Evolutionary conservation across 1,284 basidiomycete species (phyloP).

Genomic region (Puccinia triticina): DNA sequence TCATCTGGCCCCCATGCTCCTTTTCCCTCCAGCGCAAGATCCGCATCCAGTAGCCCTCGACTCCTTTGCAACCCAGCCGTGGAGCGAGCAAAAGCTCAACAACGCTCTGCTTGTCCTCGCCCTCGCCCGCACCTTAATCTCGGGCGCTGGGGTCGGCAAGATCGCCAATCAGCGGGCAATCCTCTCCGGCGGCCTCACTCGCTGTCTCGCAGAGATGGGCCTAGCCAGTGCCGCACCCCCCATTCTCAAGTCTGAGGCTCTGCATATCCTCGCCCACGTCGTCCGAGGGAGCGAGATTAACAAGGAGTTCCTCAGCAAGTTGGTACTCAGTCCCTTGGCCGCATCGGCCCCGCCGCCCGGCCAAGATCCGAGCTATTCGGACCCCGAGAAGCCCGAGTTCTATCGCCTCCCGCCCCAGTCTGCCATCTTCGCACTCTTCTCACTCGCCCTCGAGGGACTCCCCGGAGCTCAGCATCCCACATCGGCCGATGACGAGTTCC

Average conservation of each 20-base stretch:
- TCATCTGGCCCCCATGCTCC: constrained; percentile 76
- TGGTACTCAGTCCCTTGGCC: constrained; percentile 60
- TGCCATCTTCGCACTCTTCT: constrained; percentile 62
- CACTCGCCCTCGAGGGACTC: constrained; percentile 59
- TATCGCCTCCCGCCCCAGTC: constrained; percentile 60
- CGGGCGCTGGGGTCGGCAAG: constrained; percentile 61
- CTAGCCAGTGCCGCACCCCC: constrained; percentile 90
- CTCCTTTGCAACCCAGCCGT: constrained; percentile 92
- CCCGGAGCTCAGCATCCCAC: constrained; percentile 59
- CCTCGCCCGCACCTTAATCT: constrained; percentile 68
- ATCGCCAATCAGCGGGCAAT: constrained; percentile 62
- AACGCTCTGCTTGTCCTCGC: constrained; percentile 78
- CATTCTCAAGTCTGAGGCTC: constrained; percentile 77
- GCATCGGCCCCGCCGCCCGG: constrained; percentile 6
- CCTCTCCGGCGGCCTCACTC: constrained; percentile 68
- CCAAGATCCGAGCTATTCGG: not conserved
- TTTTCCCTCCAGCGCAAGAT: constrained; percentile 74
- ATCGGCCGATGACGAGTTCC: constrained; percentile 34
- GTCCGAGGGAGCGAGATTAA: constrained; percentile 63
- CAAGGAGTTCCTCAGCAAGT: constrained; percentile 63
- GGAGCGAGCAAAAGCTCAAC: constrained; percentile 84
- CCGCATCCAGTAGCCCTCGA: constrained; percentile 74
- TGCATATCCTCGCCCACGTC: constrained; percentile 75
- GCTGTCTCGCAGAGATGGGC: constrained; percentile 82
- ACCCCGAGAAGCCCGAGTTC: constrained; percentile 56